phyloP scores from a whole-genome alignment of 2,329 filamentous ascomycete genomes.

The Aspergillus fischeri region DNA sequence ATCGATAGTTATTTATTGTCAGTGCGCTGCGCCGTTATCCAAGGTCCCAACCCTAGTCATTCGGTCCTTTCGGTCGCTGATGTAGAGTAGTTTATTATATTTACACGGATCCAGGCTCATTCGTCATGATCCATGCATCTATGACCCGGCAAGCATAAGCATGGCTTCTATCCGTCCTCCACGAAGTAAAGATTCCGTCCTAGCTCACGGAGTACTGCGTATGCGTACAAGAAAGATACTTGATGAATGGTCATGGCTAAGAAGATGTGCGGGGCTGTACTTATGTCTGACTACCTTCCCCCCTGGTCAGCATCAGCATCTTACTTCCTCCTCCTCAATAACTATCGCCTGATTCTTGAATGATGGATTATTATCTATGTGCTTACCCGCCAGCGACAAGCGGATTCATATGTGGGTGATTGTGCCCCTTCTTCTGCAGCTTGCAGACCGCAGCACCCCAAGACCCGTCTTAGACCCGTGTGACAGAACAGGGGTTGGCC shows the following conservation, averaged over 20 bases:
- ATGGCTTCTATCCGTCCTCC: background rate
- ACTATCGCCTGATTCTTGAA: background rate
- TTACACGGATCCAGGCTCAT: background rate
- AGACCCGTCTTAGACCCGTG: background rate
- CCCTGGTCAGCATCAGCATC: background rate
- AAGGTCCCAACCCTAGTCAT: too few relatives aligned
- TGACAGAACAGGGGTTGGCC: conserved; percentile 3
- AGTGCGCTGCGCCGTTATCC: too few relatives aligned
- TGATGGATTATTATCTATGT: background rate
- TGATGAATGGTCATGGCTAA: background rate
- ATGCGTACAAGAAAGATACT: background rate
- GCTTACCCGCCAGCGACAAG: background rate
- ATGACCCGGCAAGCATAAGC: background rate
- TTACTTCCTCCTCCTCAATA: background rate
- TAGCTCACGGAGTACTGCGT: too few relatives aligned
- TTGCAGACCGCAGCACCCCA: background rate
- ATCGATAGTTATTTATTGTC: background rate
- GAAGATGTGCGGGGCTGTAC: background rate
- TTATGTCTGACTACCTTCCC: background rate
- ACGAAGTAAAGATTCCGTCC: too few relatives aligned
- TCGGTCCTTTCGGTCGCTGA: too few relatives aligned
- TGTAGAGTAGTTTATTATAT: background rate
- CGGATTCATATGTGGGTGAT: background rate
- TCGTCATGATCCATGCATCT: background rate
- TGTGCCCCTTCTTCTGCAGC: background rate